These are phyloP conservation scores for Apiospora saccharicola DNA, from an alignment of 2,329 filamentous ascomycete genomes.

Conservation along the genomic window DNA sequence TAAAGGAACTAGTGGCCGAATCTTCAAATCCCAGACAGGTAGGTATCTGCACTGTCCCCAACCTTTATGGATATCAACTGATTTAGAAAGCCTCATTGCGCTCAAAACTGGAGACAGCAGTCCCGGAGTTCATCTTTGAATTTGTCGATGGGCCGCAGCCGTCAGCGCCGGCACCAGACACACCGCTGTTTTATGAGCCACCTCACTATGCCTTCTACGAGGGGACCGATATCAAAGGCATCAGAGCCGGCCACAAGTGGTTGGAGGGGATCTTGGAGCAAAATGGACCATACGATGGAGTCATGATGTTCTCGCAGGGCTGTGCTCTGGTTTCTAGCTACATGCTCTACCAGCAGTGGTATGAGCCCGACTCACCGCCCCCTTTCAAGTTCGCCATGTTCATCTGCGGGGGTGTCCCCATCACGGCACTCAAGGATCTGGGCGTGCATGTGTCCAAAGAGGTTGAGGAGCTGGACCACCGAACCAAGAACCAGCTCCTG, in stretches of 20 bases:
- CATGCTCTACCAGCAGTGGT: conserved; percentile 47
- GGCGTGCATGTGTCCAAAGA: conserved; percentile 42
- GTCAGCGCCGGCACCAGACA: conserved; percentile 26
- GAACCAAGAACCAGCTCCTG: conserved; percentile 31
- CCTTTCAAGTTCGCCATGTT: conserved; percentile 51
- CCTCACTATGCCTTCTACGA: conserved; percentile 34
- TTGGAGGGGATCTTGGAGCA: conserved; percentile 43
- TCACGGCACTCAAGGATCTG: conserved; percentile 45
- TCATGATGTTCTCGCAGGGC: conserved; percentile 40
- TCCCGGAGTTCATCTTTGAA: conserved; percentile 31
- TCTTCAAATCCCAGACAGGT: conserved; percentile 24
- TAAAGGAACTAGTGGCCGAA: conserved; percentile 23
- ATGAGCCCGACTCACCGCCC: conserved; percentile 38
- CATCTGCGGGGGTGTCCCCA: conserved; percentile 48
- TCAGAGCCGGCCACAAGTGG: conserved; percentile 45
- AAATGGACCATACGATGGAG: conserved; percentile 39
- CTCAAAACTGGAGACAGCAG: conserved; percentile 21
- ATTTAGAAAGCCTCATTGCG: conserved; percentile 22
- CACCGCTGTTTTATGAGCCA: conserved; percentile 26
- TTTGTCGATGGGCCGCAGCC: conserved; percentile 34
- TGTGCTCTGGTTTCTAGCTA: conserved; percentile 49
- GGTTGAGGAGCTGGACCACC: conserved; percentile 39
- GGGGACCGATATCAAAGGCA: conserved; percentile 34
- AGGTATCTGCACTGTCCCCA: conserved; percentile 2
- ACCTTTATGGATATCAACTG: not conserved